Conservation (phyloP, 225 moss, liverwort and hornwort genomes). For the Marchantia paleacea region DNA sequence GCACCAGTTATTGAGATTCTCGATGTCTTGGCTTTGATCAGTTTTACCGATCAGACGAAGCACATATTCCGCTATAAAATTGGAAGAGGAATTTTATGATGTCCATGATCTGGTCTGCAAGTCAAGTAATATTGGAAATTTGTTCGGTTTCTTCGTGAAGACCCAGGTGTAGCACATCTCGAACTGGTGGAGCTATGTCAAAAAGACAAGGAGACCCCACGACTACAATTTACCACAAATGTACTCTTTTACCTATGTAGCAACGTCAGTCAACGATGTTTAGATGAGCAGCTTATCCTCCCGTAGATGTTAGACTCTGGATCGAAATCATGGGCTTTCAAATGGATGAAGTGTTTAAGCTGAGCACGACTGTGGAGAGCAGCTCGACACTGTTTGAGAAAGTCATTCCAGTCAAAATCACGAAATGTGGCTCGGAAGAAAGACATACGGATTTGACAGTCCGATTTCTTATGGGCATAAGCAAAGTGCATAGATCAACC, state of each 20-base stretch:
- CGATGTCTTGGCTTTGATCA: not conserved
- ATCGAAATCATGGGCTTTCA: slow-evolving; percentile 27
- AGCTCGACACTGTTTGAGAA: slow-evolving; percentile 92
- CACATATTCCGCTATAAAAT: not conserved
- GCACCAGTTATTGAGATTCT: not conserved
- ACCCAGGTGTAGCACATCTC: not conserved
- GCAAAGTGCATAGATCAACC: slow-evolving; percentile 83
- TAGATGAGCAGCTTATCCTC: not conserved
- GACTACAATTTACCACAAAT: not conserved
- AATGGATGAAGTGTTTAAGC: slow-evolving; percentile 50
- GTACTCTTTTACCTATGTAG: slow-evolving; percentile 13
- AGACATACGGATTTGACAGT: slow-evolving; percentile 90
- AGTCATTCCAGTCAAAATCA: slow-evolving; percentile 81
- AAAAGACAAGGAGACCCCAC: not conserved
- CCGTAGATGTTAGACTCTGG: slow-evolving; percentile 21
- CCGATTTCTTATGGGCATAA: slow-evolving; percentile 89
- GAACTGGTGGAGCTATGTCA: not conserved
- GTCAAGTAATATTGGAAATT: not conserved
- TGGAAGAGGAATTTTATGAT: not conserved
- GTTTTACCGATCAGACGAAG: not conserved
- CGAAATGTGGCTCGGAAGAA: slow-evolving; percentile 79
- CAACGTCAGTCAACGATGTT: not conserved
- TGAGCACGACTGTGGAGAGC: slow-evolving; percentile 71
- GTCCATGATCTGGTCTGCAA: not conserved
- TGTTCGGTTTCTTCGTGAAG: not conserved